phyloP scores from a whole-genome alignment of 2,329 filamentous ascomycete genomes.

The Gyromitra esculenta region DNA sequence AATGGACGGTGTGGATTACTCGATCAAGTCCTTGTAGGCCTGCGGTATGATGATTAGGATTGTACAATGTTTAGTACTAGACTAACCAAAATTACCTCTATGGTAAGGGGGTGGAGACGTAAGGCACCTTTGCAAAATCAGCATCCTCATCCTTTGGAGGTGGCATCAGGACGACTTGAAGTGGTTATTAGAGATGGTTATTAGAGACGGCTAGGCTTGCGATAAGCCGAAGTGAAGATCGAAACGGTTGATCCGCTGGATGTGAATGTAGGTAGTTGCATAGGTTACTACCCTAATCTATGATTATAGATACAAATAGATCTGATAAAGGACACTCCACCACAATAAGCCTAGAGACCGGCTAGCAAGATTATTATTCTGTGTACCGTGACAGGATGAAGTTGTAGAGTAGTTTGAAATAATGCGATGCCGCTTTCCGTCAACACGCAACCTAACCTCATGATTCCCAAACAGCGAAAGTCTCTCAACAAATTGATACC shows the following conservation, averaged over 20 bases:
- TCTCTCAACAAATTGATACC: constrained; percentile 2
- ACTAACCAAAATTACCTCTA: neutral
- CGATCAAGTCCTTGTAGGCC: constrained; percentile 51
- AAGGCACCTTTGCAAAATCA: constrained; percentile 51
- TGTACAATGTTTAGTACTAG: constrained; percentile 16
- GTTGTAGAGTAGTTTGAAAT: constrained; percentile 9
- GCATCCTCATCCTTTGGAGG: constrained; percentile 50
- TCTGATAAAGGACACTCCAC: constrained; percentile 20
- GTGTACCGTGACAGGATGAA: constrained; percentile 19
- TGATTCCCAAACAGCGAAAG: neutral
- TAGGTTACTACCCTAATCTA: constrained; percentile 34
- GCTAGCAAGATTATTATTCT: constrained; percentile 25
- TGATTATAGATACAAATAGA: neutral
- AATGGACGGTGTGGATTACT: constrained; percentile 39
- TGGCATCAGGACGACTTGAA: constrained; percentile 29
- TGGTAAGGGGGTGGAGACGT: neutral
- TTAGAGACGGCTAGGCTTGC: neutral
- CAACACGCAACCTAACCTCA: neutral
- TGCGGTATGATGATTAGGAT: constrained; percentile 1
- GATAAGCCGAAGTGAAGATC: constrained; percentile 11
- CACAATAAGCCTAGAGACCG: constrained; percentile 29
- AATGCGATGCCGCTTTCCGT: constrained; percentile 38
- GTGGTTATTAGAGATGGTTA: neutral
- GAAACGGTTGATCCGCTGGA: constrained; percentile 7
- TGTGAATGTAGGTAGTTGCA: neutral